Conservation (phyloP, 169 alveolate genomes). For the Babesia gibsoni region DNA sequence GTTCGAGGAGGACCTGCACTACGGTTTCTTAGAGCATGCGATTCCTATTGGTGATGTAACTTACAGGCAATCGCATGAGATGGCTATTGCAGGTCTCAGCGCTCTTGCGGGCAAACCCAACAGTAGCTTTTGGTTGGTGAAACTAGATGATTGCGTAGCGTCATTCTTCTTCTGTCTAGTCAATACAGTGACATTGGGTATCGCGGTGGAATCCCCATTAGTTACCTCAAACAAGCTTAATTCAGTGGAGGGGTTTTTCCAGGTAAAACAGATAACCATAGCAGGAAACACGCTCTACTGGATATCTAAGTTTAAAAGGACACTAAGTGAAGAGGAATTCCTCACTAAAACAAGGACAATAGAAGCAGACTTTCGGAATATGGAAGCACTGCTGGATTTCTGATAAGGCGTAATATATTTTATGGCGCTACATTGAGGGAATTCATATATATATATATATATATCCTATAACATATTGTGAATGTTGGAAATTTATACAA, state of each 20-base stretch:
- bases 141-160: constrained; percentile 44
- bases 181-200: constrained; percentile 12
- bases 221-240: constrained; percentile 29
- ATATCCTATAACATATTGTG: constrained; percentile 1
- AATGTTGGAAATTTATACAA: too few species aligned
- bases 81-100: not conserved
- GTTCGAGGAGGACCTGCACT: constrained; percentile 12
- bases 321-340: not conserved
- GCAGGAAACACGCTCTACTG: not conserved
- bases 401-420: not conserved
- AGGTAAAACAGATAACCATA: constrained; percentile 5
- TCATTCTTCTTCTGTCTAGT: constrained; percentile 44
- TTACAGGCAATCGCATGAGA: not conserved
- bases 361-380: not conserved
- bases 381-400: constrained; percentile 16
- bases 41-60: constrained; percentile 9
- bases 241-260: constrained; percentile 46
- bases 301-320: not conserved
- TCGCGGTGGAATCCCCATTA: not conserved
- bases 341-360: not conserved
- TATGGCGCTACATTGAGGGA: not conserved
- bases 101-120: not conserved
- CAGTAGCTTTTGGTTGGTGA: constrained; percentile 32
- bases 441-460: constrained; percentile 14
- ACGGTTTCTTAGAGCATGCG: constrained; percentile 51